Percentiles rank a stretch among this genome's conserved stretches.
Conservation (phyloP, 169 alveolate species). For the Toxoplasma gondii region DNA sequence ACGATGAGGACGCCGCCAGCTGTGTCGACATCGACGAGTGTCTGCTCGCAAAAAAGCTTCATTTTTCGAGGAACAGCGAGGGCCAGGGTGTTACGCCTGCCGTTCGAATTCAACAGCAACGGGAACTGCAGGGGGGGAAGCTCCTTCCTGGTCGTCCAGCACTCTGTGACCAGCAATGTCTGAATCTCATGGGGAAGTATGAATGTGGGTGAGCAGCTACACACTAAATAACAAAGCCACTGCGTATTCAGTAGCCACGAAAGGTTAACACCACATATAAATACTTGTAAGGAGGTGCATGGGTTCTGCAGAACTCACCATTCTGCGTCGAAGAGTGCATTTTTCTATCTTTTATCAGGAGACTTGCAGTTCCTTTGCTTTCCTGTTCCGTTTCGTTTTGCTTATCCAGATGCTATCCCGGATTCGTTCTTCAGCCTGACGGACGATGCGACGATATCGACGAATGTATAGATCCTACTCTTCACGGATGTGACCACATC, state of each 20-base stretch:
- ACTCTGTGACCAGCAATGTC: background rate
- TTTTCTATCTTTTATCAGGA: no score
- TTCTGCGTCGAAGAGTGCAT: no score
- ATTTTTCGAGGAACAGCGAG: background rate
- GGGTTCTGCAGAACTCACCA: background rate
- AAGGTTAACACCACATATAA: background rate
- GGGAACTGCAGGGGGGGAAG: background rate
- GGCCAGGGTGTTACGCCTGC: background rate
- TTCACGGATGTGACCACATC: background rate
- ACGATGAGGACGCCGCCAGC: constrained; percentile 41
- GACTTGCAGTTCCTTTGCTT: no score
- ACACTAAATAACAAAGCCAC: background rate
- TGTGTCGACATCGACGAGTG: constrained; percentile 75
- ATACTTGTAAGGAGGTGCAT: background rate
- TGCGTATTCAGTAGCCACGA: no score
- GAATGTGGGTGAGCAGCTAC: constrained; percentile 8
- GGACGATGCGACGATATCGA: constrained; percentile 41
- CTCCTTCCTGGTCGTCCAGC: constrained; percentile 36
- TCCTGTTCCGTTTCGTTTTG: background rate
- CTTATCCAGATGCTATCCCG: constrained; percentile 39
- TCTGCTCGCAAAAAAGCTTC: background rate
- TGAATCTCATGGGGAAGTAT: background rate
- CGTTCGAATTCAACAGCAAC: constrained; percentile 23
- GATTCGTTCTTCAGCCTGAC: constrained; percentile 27
- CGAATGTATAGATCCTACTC: constrained; percentile 38